Percentiles rank a stretch among this genome's conserved stretches.
phyloP scores from a whole-genome alignment of 176 grass and related monocot genomes.

The Cymbopogon citratus region DNA sequence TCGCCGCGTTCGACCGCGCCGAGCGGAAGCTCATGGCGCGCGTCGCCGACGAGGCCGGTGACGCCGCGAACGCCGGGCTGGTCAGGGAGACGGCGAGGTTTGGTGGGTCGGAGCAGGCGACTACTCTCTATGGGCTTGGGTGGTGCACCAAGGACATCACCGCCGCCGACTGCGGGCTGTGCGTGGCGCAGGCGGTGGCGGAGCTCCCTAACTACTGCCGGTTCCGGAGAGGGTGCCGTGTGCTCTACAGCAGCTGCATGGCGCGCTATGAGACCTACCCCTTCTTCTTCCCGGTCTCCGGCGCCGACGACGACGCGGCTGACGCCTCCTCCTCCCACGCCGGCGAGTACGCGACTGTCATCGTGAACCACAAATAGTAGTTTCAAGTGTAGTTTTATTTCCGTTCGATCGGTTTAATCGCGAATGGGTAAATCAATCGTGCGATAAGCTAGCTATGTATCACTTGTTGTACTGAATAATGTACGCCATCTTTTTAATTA shows the following conservation, averaged over 20 bases:
- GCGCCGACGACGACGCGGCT: background rate
- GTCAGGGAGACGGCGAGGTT: conserved; percentile 30
- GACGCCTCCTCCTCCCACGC: background rate
- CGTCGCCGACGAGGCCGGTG: conserved; percentile 20
- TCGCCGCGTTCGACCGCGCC: conserved; percentile 39
- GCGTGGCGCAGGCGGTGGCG: conserved; percentile 58
- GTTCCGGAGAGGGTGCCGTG: conserved; percentile 49
- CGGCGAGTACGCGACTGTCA: conserved; percentile 20
- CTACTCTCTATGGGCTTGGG: conserved; percentile 60
- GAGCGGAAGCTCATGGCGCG: conserved; percentile 36
- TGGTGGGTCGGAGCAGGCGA: background rate
- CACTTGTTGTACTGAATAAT: no score
- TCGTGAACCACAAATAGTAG: background rate
- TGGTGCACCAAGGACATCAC: conserved; percentile 69
- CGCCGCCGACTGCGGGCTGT: conserved; percentile 40
- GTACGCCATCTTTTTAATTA: no score
- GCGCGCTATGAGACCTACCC: conserved; percentile 75
- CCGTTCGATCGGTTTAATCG: background rate
- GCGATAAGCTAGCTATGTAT: no score
- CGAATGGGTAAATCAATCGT: no score
- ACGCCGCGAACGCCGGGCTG: background rate
- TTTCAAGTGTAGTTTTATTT: background rate
- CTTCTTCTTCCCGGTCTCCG: conserved; percentile 63
- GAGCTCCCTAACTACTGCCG: conserved; percentile 58
- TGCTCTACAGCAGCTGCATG: conserved; percentile 75